Percentiles rank a stretch among this genome's conserved stretches.
These are phyloP conservation scores for Bruguiera sexangula DNA, from an alignment of 345 rosid genomes.

Conservation along the genomic window DNA sequence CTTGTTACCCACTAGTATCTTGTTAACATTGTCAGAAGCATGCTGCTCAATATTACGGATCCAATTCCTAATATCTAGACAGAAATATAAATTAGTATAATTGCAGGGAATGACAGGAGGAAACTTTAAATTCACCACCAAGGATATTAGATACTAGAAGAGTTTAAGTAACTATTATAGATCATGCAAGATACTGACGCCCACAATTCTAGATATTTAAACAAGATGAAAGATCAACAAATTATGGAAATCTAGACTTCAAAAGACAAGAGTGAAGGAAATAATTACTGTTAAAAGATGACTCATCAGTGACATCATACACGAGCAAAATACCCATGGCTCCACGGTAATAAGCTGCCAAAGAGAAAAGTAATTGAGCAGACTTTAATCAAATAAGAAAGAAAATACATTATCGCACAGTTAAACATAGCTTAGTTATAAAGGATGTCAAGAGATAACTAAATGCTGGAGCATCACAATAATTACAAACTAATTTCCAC, in stretches of 20 bases:
- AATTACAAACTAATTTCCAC: not conserved
- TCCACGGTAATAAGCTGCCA: constrained; percentile 32
- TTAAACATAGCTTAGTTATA: not conserved
- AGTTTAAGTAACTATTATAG: not conserved
- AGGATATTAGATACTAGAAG: not conserved
- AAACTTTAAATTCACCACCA: not conserved
- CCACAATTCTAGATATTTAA: not conserved
- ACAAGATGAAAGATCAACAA: not conserved
- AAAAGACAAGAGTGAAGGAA: not conserved
- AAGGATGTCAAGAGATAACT: not conserved
- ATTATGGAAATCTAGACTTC: not conserved
- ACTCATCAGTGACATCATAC: constrained; percentile 20
- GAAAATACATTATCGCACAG: not conserved
- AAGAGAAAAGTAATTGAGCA: not conserved
- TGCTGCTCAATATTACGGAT: constrained; percentile 57
- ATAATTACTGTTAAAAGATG: constrained; percentile 34
- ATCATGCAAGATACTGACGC: not conserved
- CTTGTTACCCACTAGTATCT: constrained; percentile 56
- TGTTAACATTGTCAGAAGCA: constrained; percentile 54
- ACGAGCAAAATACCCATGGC: constrained; percentile 24
- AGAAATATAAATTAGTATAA: not conserved
- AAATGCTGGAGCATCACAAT: not conserved
- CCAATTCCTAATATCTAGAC: constrained; percentile 47
- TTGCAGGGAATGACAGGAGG: not conserved
- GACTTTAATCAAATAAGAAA: not conserved